These are phyloP conservation scores for Craspedostauros australis DNA, from an alignment of 108 stramenopile species.

Conservation along the genomic window DNA sequence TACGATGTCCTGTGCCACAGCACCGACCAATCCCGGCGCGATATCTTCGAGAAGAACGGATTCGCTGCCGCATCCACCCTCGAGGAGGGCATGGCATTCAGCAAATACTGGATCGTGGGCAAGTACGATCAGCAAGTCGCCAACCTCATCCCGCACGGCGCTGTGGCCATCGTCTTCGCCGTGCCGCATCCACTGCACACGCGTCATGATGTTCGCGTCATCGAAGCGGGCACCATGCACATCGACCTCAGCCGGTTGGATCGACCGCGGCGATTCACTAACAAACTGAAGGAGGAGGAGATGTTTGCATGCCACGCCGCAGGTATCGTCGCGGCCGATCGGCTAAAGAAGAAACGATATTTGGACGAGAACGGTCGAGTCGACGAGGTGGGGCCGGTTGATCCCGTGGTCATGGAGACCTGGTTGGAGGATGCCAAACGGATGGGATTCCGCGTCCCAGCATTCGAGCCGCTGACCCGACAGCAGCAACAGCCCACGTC, in stretches of 20 bases:
- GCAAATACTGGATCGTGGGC: constrained; percentile 42
- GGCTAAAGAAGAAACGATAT: constrained; percentile 7
- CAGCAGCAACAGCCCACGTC: not conserved
- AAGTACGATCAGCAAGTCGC: constrained; percentile 36
- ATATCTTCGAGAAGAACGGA: constrained; percentile 30
- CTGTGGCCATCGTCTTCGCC: constrained; percentile 36
- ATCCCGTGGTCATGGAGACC: constrained; percentile 35
- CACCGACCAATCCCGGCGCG: constrained; percentile 27
- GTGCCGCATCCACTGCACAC: constrained; percentile 37
- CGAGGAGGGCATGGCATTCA: constrained; percentile 22
- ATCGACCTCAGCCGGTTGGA: constrained; percentile 36
- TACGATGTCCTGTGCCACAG: constrained; percentile 44
- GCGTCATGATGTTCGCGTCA: constrained; percentile 17
- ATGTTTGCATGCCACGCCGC: constrained; percentile 56
- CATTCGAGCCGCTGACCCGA: constrained; percentile 14
- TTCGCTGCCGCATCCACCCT: constrained; percentile 34
- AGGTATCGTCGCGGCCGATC: constrained; percentile 33
- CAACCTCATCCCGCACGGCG: constrained; percentile 30
- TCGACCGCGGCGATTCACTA: constrained; percentile 37
- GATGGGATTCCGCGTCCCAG: constrained; percentile 34
- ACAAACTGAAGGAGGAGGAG: constrained; percentile 44
- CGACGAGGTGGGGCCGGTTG: constrained; percentile 44
- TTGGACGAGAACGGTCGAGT: constrained; percentile 13
- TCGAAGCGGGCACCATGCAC: constrained; percentile 47
- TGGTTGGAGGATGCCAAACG: constrained; percentile 38